Evolutionary conservation across 2,329 filamentous ascomycete species (phyloP), one percentile per base, ranked within the genome.

Genomic region (Aspergillus ochraceus): DNA sequence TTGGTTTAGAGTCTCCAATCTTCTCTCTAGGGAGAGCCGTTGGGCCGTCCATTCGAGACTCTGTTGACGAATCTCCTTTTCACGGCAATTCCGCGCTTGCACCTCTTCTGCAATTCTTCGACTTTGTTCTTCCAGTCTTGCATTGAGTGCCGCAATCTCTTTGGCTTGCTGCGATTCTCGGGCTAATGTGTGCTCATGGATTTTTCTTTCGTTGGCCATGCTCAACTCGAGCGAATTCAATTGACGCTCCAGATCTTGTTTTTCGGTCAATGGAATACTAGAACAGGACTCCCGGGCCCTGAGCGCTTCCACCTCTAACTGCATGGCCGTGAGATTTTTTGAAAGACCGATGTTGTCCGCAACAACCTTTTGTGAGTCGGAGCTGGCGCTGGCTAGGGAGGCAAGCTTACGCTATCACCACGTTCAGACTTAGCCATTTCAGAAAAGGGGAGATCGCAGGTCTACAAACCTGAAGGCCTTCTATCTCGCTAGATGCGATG

Each of bases 131-230:
- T 84, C 79, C 2, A 82, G 65, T 57, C 80, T 76, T 6, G 72
- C 67, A 52, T 76, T 72, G 2, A 79, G 67, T 20, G 72, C 71
- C 19, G 76, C 72, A 32, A 76, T 74, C 51, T 81, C 75, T 47
- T 78, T 75, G 71, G 54, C 68, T 62, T 67, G 70, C 64, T 79
- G 70, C 66, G 73, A 58, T 49, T 65, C 65, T 60, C 71, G 71
- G 17, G 64, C 56, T 77, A 79, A 66, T 76, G 83, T 83, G 54
- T 88, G 85, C 65, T 88, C 85, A 9, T 84, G 80, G 3, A 87
- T 83, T n/a, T 87, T 85, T 73, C 87, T 94, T 72, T 95, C 91
- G 65, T 90, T 91, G 64, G 93, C 91, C 2, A 97, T 82, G 67
- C 96, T 90, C 49, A 91, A 87, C 73, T 96, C 90, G 2, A 93